Conservation (phyloP, 1,284 basidiomycete genomes). For the Marasmius sp. region DNA sequence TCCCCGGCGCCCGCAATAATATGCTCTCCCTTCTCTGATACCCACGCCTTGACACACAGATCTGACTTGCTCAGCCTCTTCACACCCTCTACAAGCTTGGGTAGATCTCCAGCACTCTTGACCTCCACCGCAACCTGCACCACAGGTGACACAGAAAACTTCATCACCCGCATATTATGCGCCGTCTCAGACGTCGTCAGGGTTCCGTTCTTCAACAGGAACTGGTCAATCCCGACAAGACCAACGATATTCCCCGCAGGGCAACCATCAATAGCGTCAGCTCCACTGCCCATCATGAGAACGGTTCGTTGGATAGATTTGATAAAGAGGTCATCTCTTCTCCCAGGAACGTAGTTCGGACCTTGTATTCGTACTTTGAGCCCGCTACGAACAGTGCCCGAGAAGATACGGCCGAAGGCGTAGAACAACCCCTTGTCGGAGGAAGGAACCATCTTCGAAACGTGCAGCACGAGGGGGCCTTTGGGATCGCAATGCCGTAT, state of each 20-base stretch:
- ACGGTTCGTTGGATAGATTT: conserved; percentile 99
- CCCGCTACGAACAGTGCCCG: conserved; percentile 94
- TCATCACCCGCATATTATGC: conserved; percentile 99
- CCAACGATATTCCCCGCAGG: conserved; percentile 98
- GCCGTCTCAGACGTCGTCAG: conserved; percentile 97
- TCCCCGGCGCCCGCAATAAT: conserved; percentile 99
- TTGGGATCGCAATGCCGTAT: conserved; percentile 99
- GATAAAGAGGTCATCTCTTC: conserved; percentile 98
- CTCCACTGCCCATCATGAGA: conserved; percentile 99
- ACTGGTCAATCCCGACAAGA: conserved; percentile 99
- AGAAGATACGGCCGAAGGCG: conserved; percentile 99
- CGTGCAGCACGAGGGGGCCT: conserved; percentile 95
- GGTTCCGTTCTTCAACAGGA: conserved; percentile 99
- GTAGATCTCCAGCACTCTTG: conserved; percentile 98
- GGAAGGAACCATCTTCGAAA: conserved; percentile 99
- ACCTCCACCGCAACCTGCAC: conserved; percentile 99
- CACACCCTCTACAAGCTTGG: conserved; percentile 99
- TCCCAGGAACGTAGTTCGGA: conserved; percentile 97
- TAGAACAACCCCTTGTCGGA: conserved; percentile 99
- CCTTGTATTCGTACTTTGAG: conserved; percentile 99
- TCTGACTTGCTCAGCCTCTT: conserved; percentile 99
- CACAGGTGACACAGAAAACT: conserved; percentile 99
- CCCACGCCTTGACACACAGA: conserved; percentile 98
- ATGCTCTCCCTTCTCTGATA: conserved; percentile 92
- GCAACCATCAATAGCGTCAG: conserved; percentile 99